Percentiles rank a stretch among this genome's conserved stretches.
Conservation (phyloP, 1,139 yeast species). For the Candida gigantensis region DNA sequence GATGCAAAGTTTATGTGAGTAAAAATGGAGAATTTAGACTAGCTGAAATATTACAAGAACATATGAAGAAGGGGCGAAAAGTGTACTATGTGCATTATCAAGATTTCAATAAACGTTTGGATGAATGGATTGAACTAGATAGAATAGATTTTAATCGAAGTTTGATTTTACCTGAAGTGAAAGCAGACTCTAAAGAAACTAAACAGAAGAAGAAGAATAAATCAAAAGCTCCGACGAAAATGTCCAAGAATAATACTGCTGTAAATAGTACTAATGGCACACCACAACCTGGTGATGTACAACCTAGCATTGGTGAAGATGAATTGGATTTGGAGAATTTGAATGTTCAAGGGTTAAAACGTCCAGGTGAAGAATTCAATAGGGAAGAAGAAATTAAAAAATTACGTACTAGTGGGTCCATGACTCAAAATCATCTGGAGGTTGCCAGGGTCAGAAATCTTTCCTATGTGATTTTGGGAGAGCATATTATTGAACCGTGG, state of each 20-base stretch:
- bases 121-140: slow-evolving; percentile 83
- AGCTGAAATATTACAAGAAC: slow-evolving; percentile 84
- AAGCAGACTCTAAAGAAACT: slow-evolving; percentile 42
- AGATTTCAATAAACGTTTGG: slow-evolving; percentile 85
- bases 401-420: slow-evolving; percentile 89
- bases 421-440: slow-evolving; percentile 90
- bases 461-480: slow-evolving; percentile 77
- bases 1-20: slow-evolving; percentile 77
- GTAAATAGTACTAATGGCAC: slow-evolving; percentile 13
- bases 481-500: slow-evolving; percentile 96
- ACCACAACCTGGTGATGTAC: slow-evolving; percentile 15
- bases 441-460: slow-evolving; percentile 90
- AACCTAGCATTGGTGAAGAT: slow-evolving; percentile 48
- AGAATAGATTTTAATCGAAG: slow-evolving; percentile 71
- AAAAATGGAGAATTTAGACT: slow-evolving; percentile 79
- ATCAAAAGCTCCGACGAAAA: slow-evolving; percentile 15
- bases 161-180: slow-evolving; percentile 70
- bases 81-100: slow-evolving; percentile 92
- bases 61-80: slow-evolving; percentile 71
- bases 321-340: slow-evolving; percentile 85
- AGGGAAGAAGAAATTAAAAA: slow-evolving; percentile 92
- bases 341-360: slow-evolving; percentile 75
- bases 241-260: slow-evolving; percentile 13
- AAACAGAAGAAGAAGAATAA: slow-evolving; percentile 27
- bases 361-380: slow-evolving; percentile 69